Evolutionary conservation across 106 monocot species (phyloP), one percentile per base, ranked within the genome.

Genomic region (Allium cepa): DNA sequence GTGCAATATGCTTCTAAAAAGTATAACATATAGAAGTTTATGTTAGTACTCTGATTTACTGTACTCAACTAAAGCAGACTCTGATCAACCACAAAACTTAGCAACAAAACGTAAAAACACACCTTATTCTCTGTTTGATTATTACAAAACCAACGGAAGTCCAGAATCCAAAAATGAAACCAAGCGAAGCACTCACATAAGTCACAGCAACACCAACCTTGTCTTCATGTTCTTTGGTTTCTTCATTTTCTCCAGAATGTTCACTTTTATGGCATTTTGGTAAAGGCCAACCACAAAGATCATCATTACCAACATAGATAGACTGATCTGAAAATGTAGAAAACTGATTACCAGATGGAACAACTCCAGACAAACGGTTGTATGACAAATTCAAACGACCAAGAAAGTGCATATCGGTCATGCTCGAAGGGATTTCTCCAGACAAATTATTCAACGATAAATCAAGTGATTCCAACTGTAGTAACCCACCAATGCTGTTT

Each of bases 331-430:
- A 12, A 12, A 68, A 68, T 13, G 68, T 68, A 11, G 50, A 22
- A 36, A 68, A 16, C 13, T 68, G 68, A 56, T 53, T 55, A 15
- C 68, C 53, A 1, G 68, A 55, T 53, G 53, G 68, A 55, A 68
- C 56, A 55, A 7, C n/a, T 52, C 68, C 68, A 12, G 68, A 68
- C 2, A 68, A 53, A 15, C 14, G 26, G 53, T 68, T 68, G 11
- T 11, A 11, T 9, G 68, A 68, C 22, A 68, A 68, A 36, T 68
- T 68, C 28, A 68, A 53, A 45, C 12, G 28, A 28, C 53, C 50
- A 13, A 53, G 14, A 28, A 28, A 68, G 45, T 52, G 17, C 68
- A 68, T 11, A 68, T 26, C 26, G 5, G 68, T 50, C 28, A 68
- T 27, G 12, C 53, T 12, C 6, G 11, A 12, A 55, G 68, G 53